phyloP scores from a whole-genome alignment of 352 stramenopile species.

The Aphanomyces stellatus region DNA sequence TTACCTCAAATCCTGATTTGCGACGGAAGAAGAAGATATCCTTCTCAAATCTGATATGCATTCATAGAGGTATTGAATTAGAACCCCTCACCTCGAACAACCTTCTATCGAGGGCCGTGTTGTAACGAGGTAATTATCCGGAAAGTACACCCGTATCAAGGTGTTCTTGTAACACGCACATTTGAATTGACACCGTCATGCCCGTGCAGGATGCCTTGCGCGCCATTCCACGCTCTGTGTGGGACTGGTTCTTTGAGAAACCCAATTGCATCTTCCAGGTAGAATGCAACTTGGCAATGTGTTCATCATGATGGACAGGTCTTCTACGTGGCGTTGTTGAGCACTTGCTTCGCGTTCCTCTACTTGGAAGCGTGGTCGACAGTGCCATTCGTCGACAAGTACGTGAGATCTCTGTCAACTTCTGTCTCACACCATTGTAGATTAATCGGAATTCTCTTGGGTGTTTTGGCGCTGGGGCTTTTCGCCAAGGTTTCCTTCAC shows the following conservation, averaged over 20 bases:
- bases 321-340: slow-evolving; percentile 71
- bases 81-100: slow-evolving; percentile 3
- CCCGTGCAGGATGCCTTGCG: no score
- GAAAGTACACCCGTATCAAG: slow-evolving; percentile 10
- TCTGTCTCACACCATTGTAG: no score
- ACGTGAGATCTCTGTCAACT: slow-evolving; percentile 5
- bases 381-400: slow-evolving; percentile 56
- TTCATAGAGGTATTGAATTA: slow-evolving; percentile 8
- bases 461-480: slow-evolving; percentile 36
- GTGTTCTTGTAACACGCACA: background rate
- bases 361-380: slow-evolving; percentile 48
- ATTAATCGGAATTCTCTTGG: slow-evolving; percentile 43
- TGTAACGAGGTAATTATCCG: no score
- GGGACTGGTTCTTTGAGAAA: slow-evolving; percentile 17
- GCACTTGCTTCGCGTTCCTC: slow-evolving; percentile 57
- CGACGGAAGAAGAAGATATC: slow-evolving; percentile 2
- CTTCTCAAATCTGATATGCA: slow-evolving; percentile 1
- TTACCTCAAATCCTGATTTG: slow-evolving; percentile 16
- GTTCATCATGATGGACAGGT: slow-evolving; percentile 28
- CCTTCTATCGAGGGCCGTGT: slow-evolving; percentile 1
- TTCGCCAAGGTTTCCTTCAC: slow-evolving; percentile 62
- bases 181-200: background rate
- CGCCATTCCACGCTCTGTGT: slow-evolving; percentile 2
- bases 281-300: background rate
- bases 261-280: slow-evolving; percentile 21